These are phyloP conservation scores for Mrakia hoshinonis DNA, from an alignment of 768 basidiomycete species.

Conservation along the genomic window DNA sequence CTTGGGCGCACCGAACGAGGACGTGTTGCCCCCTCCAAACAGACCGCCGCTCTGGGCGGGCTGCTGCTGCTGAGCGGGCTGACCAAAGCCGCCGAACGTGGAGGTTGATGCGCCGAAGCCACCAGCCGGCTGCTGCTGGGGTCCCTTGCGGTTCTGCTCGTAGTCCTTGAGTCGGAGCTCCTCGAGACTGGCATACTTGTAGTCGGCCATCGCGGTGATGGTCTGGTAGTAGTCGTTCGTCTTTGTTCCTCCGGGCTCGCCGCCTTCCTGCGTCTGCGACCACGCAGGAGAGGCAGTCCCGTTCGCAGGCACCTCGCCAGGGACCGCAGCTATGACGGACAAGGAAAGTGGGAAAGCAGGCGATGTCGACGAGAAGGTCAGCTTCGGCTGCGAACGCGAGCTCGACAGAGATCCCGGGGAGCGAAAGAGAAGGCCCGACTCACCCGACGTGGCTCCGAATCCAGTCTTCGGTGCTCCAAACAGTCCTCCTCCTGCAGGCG, in stretches of 20 bases:
- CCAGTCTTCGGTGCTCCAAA: conserved; percentile 27
- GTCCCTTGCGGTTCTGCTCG: conserved; percentile 28
- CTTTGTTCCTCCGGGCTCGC: conserved; percentile 19
- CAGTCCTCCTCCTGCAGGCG: conserved; percentile 1
- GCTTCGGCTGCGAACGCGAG: neutral
- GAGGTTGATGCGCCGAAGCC: conserved; percentile 20
- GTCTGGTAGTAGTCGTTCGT: conserved; percentile 26
- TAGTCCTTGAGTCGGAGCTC: conserved; percentile 29
- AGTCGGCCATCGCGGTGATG: conserved; percentile 29
- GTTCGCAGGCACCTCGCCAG: conserved; percentile 19
- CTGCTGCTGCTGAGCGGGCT: conserved; percentile 3
- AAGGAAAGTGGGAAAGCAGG: neutral
- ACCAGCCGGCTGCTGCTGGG: conserved; percentile 20
- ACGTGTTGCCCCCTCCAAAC: conserved; percentile 10
- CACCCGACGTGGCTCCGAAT: conserved; percentile 2
- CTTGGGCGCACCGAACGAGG: conserved; percentile 26
- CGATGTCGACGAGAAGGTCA: neutral
- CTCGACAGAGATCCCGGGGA: neutral
- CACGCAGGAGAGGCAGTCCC: conserved; percentile 21
- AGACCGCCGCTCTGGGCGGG: conserved; percentile 23
- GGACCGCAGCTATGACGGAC: neutral
- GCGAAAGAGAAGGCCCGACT: neutral
- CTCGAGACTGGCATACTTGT: conserved; percentile 23
- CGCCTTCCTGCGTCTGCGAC: conserved; percentile 21
- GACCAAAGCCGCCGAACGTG: conserved; percentile 25